Base-by-base conservation (phyloP, 441 rosid genomes). In the Pelargonium fulgidum region DNA sequence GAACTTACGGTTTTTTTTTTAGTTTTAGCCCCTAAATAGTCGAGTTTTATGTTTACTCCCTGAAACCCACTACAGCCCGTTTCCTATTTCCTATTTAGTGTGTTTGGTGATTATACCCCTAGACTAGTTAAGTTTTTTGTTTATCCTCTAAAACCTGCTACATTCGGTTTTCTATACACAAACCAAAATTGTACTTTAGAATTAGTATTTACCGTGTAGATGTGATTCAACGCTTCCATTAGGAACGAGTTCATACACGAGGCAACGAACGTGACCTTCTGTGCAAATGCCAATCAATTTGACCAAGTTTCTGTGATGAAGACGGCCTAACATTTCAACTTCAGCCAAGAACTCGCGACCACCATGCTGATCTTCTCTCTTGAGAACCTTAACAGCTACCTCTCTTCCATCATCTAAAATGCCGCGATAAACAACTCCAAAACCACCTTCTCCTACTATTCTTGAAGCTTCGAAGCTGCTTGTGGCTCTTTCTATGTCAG, bases 151-250 rank as follows among this genome's bases (percentile, higher is more conserved):
- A 33, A 33, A 33, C 39, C 39, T 33, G 7, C 39, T 3, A 33
- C 39, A 4, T 3, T 7, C 7, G 7, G 39, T 33, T 33, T 33
- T 33, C 39, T 33, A 19, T 3, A 39, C 72, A 56, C 16, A 26
- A 11, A 2, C n/a, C 39, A 66, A 67, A 16, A 45, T 45, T 19
- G 5, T 59, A 73, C 47, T 64, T 2, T 11, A 17, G 16, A 33
- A 72, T 67, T 62, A 72, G 50, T 20, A 65, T 68, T 44, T 80
- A 91, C 99, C 97, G 52, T 93, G 99, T 75, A 93, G 83, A 82
- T 91, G 97, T 41, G 97, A 93, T 69, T 93, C 97, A 42, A 93
- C 95, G 67, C 97, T 93, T 81, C 97, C 99, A 83, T 91, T 93
- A 48, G 95, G 91, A 74, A 93, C 83, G 64, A 93, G 97, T 76